phyloP scores from a whole-genome alignment of 352 stramenopile genomes.

The Phytophthora crassamura region DNA sequence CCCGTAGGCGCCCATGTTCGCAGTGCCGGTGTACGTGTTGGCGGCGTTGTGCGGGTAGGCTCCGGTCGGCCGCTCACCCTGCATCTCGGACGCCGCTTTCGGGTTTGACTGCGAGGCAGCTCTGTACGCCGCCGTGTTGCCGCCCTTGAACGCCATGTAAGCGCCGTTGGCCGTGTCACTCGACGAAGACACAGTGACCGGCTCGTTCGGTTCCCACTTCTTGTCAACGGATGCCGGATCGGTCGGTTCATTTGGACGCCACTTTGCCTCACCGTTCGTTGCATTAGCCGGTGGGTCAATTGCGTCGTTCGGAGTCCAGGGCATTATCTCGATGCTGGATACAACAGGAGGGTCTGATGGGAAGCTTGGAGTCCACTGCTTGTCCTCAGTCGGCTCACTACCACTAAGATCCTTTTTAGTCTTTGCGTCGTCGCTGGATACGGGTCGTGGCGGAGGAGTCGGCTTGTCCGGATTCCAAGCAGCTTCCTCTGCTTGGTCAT shows the following conservation, averaged over 20 bases:
- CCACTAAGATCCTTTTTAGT: neutral
- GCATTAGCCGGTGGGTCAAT: neutral
- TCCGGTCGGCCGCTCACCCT: too few species aligned
- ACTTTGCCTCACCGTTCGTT: neutral
- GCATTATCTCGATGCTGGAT: neutral
- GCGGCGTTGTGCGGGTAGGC: too few species aligned
- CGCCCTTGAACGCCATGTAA: too few species aligned
- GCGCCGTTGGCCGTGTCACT: too few species aligned
- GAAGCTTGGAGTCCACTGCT: slow-evolving; percentile 21
- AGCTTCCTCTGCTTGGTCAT: neutral
- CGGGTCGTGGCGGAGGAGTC: slow-evolving; percentile 5
- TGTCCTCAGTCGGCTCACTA: slow-evolving; percentile 8
- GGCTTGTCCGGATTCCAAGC: slow-evolving; percentile 23
- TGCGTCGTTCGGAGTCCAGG: slow-evolving; percentile 7
- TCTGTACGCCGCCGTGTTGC: too few species aligned
- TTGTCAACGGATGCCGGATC: neutral
- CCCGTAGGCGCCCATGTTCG: too few species aligned
- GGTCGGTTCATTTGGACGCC: slow-evolving; percentile 9
- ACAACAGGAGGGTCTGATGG: slow-evolving; percentile 14
- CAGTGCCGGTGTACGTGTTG: too few species aligned
- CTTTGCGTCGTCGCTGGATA: slow-evolving; percentile 1
- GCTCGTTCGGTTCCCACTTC: neutral
- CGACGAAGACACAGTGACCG: too few species aligned
- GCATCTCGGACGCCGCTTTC: too few species aligned
- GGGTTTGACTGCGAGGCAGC: too few species aligned